phyloP scores from a whole-genome alignment of 2,329 filamentous ascomycete species.

The Apiospora saccharicola region DNA sequence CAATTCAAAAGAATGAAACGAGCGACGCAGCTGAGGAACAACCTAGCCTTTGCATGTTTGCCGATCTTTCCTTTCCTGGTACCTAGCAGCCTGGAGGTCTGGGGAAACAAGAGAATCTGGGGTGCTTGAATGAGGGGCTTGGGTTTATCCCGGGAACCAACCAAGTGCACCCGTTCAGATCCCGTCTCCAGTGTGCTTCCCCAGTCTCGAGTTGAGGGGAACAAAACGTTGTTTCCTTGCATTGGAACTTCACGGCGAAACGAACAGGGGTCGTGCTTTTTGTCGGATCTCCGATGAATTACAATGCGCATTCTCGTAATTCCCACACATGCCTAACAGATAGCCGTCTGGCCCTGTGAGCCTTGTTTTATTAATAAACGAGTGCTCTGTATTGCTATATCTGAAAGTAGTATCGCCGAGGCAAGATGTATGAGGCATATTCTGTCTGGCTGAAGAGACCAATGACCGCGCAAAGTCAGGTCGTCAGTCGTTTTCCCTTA shows the following conservation, averaged over 20 bases:
- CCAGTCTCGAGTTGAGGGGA: background rate
- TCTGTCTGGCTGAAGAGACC: background rate
- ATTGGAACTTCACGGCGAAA: constrained; percentile 3
- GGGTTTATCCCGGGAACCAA: constrained; percentile 8
- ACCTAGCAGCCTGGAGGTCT: background rate
- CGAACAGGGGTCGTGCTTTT: background rate
- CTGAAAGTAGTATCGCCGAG: background rate
- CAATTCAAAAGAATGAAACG: background rate
- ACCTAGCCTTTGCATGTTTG: constrained; percentile 16
- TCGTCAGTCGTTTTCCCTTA: background rate
- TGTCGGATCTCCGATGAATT: constrained; percentile 10
- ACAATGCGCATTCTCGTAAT: background rate
- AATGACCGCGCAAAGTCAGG: background rate
- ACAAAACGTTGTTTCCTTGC: background rate
- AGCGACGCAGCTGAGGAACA: background rate
- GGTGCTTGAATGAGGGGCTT: constrained; percentile 19
- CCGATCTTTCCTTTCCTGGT: constrained; percentile 12
- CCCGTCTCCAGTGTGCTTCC: background rate
- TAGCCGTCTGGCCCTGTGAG: background rate
- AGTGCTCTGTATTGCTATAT: background rate
- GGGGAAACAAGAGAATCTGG: constrained; percentile 7
- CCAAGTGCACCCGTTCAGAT: background rate
- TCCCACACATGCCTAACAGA: background rate
- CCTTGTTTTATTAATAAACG: background rate
- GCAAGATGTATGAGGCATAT: background rate